These are phyloP conservation scores for Nannochloris sp. DNA, from an alignment of 139 green algal species.

Conservation along the genomic window DNA sequence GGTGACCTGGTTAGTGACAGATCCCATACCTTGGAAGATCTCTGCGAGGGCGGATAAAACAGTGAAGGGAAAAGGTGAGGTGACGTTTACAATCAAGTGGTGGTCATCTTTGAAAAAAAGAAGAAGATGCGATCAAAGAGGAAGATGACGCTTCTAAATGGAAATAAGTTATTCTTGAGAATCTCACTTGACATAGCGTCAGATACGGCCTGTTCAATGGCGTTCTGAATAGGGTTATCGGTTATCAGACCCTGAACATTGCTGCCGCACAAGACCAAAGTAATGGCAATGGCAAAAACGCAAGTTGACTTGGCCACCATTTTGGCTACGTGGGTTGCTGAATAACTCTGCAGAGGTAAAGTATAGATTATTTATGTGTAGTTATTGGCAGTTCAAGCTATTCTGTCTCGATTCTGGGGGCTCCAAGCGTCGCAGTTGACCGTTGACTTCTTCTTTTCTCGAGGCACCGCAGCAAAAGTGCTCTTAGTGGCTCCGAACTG, in stretches of 20 bases:
- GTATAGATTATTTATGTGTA: too few relatives aligned
- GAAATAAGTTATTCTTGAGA: neutral
- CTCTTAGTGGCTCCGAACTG: too few relatives aligned
- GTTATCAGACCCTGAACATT: neutral
- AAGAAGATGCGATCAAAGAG: neutral
- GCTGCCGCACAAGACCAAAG: neutral
- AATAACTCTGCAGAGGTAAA: too few relatives aligned
- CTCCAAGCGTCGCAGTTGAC: too few relatives aligned
- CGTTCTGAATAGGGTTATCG: neutral
- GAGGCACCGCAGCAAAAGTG: too few relatives aligned
- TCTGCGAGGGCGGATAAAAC: neutral
- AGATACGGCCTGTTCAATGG: neutral
- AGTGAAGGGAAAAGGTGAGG: neutral
- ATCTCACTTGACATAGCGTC: neutral
- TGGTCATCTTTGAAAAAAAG: neutral
- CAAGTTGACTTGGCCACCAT: neutral
- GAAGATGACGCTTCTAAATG: too few relatives aligned
- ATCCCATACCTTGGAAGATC: neutral
- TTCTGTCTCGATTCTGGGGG: too few relatives aligned
- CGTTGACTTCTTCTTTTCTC: too few relatives aligned
- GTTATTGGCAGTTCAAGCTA: too few relatives aligned
- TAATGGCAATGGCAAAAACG: neutral
- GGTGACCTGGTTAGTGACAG: neutral
- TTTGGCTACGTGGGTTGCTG: too few relatives aligned
- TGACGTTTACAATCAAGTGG: neutral